Evolutionary conservation across 352 stramenopile genomes (phyloP).

Genomic region (Phytopythium aichiense): DNA sequence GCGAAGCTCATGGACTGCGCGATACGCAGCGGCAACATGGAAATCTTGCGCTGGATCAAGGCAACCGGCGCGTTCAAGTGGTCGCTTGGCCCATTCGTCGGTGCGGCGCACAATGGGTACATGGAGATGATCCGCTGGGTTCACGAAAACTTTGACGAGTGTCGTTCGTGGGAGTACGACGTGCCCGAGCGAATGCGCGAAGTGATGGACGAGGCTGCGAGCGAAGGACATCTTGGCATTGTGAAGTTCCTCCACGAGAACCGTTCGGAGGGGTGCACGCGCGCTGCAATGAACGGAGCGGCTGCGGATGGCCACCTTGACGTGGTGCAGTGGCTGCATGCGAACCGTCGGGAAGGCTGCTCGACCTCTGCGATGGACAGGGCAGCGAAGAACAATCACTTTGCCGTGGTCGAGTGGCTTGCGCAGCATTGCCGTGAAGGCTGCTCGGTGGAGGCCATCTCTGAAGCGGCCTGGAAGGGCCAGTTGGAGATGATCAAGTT

Average conservation of each 20-base stretch:
- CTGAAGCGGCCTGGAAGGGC: background rate
- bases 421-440: background rate
- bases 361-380: background rate
- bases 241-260: conserved; percentile 3
- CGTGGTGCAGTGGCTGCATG: background rate
- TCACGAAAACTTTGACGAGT: background rate
- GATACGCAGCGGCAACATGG: background rate
- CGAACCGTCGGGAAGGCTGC: background rate
- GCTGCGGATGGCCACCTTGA: conserved; percentile 1
- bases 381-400: background rate
- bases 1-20: background rate
- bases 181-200: background rate
- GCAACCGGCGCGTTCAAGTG: background rate
- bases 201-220: background rate
- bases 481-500: background rate
- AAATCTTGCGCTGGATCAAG: background rate
- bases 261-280: conserved; percentile 4
- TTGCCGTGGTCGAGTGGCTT: background rate
- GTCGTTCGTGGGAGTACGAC: background rate
- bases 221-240: background rate
- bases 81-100: background rate
- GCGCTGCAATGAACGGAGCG: conserved; percentile 15
- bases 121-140: background rate
- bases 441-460: background rate
- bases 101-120: background rate